Percentiles rank a stretch among this genome's conserved stretches.
These are phyloP conservation scores for Laguncularia racemosa DNA, from an alignment of 345 rosid genomes.

Conservation along the genomic window DNA sequence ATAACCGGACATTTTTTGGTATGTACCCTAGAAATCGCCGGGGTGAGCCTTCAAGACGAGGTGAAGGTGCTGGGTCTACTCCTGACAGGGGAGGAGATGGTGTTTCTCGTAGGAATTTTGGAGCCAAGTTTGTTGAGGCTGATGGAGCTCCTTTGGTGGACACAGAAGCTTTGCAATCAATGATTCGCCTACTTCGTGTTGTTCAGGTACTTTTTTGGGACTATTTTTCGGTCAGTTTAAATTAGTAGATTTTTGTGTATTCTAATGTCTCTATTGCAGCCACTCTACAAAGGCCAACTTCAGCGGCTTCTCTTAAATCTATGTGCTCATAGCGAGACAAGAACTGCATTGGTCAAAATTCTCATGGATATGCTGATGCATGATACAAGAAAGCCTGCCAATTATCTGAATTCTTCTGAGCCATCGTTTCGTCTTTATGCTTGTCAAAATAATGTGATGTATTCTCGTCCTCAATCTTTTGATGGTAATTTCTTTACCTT, in stretches of 20 bases:
- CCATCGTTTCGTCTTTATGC: constrained; percentile 80
- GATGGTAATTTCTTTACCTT: constrained; percentile 48
- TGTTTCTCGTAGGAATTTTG: constrained; percentile 56
- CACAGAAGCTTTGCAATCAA: constrained; percentile 68
- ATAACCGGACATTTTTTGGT: constrained; percentile 73
- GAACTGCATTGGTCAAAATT: constrained; percentile 63
- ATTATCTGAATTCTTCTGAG: constrained; percentile 38
- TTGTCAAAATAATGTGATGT: constrained; percentile 85
- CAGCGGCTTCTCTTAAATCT: constrained; percentile 90
- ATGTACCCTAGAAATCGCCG: constrained; percentile 95
- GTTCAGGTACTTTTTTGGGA: constrained; percentile 62
- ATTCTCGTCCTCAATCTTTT: constrained; percentile 81
- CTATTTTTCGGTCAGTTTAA: not conserved
- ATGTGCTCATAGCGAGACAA: constrained; percentile 84
- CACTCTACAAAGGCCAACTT: constrained; percentile 80
- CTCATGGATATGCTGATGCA: constrained; percentile 87
- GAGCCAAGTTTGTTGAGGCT: constrained; percentile 71
- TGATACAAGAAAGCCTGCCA: constrained; percentile 51
- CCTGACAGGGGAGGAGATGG: constrained; percentile 54
- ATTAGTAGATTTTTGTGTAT: not conserved
- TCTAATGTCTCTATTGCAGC: constrained; percentile 38
- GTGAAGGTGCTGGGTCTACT: constrained; percentile 62
- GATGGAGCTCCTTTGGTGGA: constrained; percentile 88
- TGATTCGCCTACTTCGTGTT: constrained; percentile 83
- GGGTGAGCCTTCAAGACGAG: constrained; percentile 88